These are phyloP conservation scores for Termitomyces bulborhizus DNA, from an alignment of 768 basidiomycete genomes.

Conservation along the genomic window DNA sequence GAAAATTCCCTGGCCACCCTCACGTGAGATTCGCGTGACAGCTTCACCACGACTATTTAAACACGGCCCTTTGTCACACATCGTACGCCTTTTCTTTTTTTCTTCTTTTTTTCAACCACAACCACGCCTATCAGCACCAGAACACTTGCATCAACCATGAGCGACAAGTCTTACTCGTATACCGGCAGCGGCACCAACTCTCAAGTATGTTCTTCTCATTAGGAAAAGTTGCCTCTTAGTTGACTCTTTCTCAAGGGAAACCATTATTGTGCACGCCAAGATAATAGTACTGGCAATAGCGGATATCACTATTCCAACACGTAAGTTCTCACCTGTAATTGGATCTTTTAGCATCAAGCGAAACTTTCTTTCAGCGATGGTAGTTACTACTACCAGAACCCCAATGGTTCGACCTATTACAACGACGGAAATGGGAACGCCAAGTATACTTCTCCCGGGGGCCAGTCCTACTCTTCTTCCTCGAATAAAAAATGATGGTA, in stretches of 20 bases:
- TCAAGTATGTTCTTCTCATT: constrained; percentile 28
- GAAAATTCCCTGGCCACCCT: too few species aligned
- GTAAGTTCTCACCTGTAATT: constrained; percentile 23
- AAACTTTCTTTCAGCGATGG: constrained; percentile 31
- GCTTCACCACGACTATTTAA: background rate
- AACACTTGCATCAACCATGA: background rate
- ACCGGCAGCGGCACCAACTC: constrained; percentile 46
- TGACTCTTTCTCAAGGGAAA: constrained; percentile 38
- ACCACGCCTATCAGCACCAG: background rate
- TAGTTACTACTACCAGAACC: constrained; percentile 59
- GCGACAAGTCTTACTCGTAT: constrained; percentile 29
- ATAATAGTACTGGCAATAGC: constrained; percentile 27
- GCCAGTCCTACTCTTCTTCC: constrained; percentile 16
- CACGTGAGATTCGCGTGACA: background rate
- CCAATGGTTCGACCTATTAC: constrained; percentile 56
- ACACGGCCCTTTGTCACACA: background rate
- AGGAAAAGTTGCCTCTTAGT: background rate
- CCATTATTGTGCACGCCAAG: constrained; percentile 51
- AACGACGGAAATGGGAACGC: constrained; percentile 41
- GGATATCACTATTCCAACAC: constrained; percentile 61
- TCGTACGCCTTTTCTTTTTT: background rate
- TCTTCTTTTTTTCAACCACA: background rate
- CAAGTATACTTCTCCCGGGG: constrained; percentile 44
- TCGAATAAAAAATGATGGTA: background rate
- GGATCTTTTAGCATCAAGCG: background rate